Conservation (phyloP, 306 rosid genomes). For the Mucuna pruriens region DNA sequence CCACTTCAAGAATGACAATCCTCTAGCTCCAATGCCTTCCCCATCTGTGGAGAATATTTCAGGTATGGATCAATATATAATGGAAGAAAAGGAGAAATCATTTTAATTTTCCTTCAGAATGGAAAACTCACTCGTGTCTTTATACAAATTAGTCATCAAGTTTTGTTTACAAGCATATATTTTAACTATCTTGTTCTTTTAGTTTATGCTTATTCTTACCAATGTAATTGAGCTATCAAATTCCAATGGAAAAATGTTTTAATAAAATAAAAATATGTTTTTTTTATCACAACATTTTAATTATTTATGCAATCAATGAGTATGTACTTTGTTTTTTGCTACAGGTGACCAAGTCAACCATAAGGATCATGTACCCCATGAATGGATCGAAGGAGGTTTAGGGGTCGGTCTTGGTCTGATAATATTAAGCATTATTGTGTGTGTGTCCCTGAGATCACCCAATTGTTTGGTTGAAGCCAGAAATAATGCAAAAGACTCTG, state of each 20-base stretch:
- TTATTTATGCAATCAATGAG: too few species aligned
- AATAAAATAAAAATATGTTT: background rate
- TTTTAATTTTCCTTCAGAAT: slow-evolving; percentile 1
- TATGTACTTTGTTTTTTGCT: background rate
- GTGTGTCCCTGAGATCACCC: slow-evolving; percentile 62
- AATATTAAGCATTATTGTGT: slow-evolving; percentile 57
- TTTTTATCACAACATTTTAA: background rate
- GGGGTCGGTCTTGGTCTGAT: slow-evolving; percentile 71
- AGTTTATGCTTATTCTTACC: background rate
- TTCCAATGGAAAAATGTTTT: background rate
- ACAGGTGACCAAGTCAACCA: slow-evolving; percentile 61
- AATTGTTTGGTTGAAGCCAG: slow-evolving; percentile 52
- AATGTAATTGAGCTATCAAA: background rate
- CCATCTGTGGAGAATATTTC: slow-evolving; percentile 49
- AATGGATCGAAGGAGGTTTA: slow-evolving; percentile 84
- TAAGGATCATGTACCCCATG: slow-evolving; percentile 69
- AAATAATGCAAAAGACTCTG: slow-evolving; percentile 64
- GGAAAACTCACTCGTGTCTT: background rate
- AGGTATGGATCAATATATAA: slow-evolving; percentile 54
- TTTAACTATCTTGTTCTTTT: slow-evolving; percentile 17
- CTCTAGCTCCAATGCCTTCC: slow-evolving; percentile 66
- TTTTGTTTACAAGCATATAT: background rate
- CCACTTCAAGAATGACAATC: slow-evolving; percentile 54
- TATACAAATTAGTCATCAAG: background rate
- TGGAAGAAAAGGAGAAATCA: background rate